Evolutionary conservation across 1,284 basidiomycete species (phyloP), one percentile per base, ranked within the genome.

Genomic region (Cutaneotrichosporon sp.): DNA sequence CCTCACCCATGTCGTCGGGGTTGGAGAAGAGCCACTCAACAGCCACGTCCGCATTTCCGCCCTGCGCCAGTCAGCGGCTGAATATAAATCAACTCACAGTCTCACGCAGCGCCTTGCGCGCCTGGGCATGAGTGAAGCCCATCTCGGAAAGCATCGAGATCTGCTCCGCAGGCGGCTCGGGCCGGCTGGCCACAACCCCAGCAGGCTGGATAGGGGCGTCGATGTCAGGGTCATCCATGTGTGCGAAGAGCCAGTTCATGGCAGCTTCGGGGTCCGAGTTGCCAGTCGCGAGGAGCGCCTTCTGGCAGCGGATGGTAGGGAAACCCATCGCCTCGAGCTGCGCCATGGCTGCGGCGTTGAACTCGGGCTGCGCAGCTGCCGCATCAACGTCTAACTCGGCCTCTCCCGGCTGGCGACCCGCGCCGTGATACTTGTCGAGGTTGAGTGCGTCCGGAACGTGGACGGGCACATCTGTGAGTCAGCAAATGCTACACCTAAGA

Each of bases 21-120:
- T 99, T 91, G 66, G 86, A 92, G 81, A 99, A 98, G n/a, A 98
- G 82, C 96, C 96, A 99, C 69, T 97, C 95, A 4, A 98, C 88
- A 0, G 95, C 95, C 30, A 90, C 86, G 71, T 96, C 94, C 0
- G 87, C 80, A 72, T 92, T 86, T 21, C 88, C 88, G 51, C 82
- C 83, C 89, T 94, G 70, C 22, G 30, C 16, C 22, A 36, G 53
- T 64, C n/a, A 64, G 63, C 10, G 16, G 18, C 13, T 31, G 7
- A 14, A 26, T 0, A 26, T 36, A 10, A 51, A n/a, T 16, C 36
- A 59, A 69, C 88, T 65, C 62, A 90, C 92, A n/a, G 90, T 92
- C 75, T 96, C 88, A 1, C 87, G 83, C 14, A 99, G 82, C 0
- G 96, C 95, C 76, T 98, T 98, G 61, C 85, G 83, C 0, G 93